Base-by-base conservation (phyloP, 2,329 filamentous ascomycete genomes). In the Allantophomopsis lycopodina region DNA sequence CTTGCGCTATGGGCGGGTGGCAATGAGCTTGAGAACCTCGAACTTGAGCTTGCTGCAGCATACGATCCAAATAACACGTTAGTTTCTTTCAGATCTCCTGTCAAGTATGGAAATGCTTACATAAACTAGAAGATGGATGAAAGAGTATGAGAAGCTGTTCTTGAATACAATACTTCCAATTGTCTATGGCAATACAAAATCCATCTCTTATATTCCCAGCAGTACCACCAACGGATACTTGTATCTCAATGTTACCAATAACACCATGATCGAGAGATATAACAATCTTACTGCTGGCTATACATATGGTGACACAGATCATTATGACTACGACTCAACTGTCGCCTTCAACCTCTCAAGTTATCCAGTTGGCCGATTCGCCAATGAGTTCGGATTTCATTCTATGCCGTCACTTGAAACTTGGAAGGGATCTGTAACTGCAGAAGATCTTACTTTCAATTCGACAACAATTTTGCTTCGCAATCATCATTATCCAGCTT, bases 341-440 rank as follows among this genome's bases (percentile, higher is more conserved):
- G 54, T 64, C 13, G 65, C 73, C 0, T 77, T 76, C 53, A 64
- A 78, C 50, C 58, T 61, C n/a, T 61, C 59, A 1, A 60, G 56
- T 0, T 77, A 76, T 44, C 73, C 73, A 0, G 57, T 76, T 0
- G 73, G 71, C 2, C 63, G 74, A 7, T 79, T 79, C 47, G 68
- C 70, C 2, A 75, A 76, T 45, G 74, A 79, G 52, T 79, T 79
- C 43, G 75, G 75, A 17, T 78, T 68, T 50, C 72, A 76, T 48
- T 71, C 66, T 40, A 76, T 79, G 73, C 74, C 74, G 0, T 71
- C 66, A 38, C 49, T 78, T 0, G 67, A 75, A 42, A 68, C 63
- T 2, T 78, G 73, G 73, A 60, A 62, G 33, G 64, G 72, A 48
- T 72, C 66, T 2, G 51, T 78, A 1, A 55, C 63, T 1, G 57